A percentile compares a stretch with the other conserved stretches of the same genome.
Evolutionary conservation across 768 basidiomycete genomes (phyloP).

Genomic region (Crassisporium funariophilum): DNA sequence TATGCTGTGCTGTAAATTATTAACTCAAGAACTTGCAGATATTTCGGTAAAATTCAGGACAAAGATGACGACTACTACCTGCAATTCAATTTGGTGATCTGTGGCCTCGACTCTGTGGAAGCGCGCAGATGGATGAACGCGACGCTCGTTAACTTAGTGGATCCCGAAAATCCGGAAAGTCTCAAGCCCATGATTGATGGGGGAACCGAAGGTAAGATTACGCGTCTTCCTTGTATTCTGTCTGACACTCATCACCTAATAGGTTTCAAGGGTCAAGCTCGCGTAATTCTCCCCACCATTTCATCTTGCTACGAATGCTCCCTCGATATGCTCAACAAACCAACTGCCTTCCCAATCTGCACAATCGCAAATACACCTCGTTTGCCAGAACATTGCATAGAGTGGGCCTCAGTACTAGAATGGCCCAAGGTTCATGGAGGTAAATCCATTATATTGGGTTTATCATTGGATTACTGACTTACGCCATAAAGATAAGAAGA

Average conservation of each 20-base stretch:
- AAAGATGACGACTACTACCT: conserved; percentile 93
- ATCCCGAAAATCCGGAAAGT: conserved; percentile 90
- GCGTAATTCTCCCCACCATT: conserved; percentile 93
- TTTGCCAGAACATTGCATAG: conserved; percentile 97
- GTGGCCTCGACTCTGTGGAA: conserved; percentile 96
- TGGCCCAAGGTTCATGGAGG: conserved; percentile 96
- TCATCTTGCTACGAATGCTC: conserved; percentile 98
- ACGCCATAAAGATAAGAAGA: conserved; percentile 73
- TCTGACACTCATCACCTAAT: conserved; percentile 8
- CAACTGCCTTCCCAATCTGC: conserved; percentile 95
- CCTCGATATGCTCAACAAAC: conserved; percentile 97
- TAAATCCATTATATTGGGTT: conserved; percentile 32
- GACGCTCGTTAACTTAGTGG: conserved; percentile 92
- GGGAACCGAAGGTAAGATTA: conserved; percentile 84
- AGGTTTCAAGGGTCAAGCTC: conserved; percentile 99
- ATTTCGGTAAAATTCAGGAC: conserved; percentile 98
- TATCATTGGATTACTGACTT: not conserved
- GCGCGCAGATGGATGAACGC: conserved; percentile 99
- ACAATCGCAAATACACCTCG: conserved; percentile 99
- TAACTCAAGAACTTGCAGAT: conserved; percentile 47
- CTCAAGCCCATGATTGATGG: conserved; percentile 97
- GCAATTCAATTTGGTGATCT: conserved; percentile 96
- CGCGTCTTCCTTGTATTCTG: not conserved
- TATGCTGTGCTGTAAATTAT: not conserved
- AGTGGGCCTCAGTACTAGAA: conserved; percentile 98